Evolutionary conservation across 352 stramenopile species (phyloP).

Genomic region (Phytopythium kandeliae): DNA sequence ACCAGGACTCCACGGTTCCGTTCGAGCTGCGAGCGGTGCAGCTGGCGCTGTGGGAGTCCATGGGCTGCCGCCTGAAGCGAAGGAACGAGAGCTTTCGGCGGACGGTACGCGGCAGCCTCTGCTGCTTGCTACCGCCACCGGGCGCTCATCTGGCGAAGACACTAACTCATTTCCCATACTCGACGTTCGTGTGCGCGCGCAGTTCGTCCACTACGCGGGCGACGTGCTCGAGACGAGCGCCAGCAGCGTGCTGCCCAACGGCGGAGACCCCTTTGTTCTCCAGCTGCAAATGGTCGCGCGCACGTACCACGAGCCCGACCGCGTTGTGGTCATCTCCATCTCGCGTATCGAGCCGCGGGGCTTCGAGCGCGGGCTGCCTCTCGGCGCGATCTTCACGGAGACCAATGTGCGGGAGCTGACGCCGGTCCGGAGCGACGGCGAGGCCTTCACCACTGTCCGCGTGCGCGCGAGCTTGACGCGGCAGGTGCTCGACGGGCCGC

Average conservation of each 20-base stretch:
- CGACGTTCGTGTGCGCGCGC: background rate
- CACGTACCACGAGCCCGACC: background rate
- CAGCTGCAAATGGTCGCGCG: constrained; percentile 1
- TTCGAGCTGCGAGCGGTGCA: constrained; percentile 1
- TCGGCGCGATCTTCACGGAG: background rate
- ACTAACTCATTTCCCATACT: background rate
- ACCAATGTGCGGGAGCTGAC: constrained; percentile 3
- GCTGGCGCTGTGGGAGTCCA: background rate
- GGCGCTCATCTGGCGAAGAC: too few species aligned
- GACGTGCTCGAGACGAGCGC: constrained; percentile 2
- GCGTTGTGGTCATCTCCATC: constrained; percentile 2
- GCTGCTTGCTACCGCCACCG: too few species aligned
- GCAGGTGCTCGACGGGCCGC: background rate
- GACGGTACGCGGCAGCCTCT: background rate
- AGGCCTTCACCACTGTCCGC: background rate
- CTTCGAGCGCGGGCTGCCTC: background rate
- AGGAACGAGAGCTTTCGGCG: background rate
- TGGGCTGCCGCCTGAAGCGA: background rate
- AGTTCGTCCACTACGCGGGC: background rate
- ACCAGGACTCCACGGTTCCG: background rate
- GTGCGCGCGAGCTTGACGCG: constrained; percentile 1
- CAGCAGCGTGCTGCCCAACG: background rate
- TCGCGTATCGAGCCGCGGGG: background rate
- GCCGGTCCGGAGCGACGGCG: background rate
- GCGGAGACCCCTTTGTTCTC: background rate